A percentile compares a stretch with the other conserved stretches of the same genome.
Evolutionary conservation across 805 yeast species (phyloP).

Genomic region (Saccharomycopsis malanga): DNA sequence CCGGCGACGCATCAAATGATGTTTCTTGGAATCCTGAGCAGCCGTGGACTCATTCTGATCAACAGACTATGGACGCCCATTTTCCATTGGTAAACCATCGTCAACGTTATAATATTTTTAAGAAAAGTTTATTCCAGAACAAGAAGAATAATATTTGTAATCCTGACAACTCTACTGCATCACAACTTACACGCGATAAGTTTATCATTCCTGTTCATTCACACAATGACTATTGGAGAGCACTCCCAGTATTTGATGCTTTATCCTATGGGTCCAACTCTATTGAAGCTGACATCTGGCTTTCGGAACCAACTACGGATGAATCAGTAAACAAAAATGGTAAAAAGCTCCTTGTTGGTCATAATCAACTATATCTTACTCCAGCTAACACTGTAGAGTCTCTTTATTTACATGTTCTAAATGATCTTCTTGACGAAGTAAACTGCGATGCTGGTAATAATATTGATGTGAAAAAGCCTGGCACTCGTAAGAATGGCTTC

Average conservation of each 20-base stretch:
- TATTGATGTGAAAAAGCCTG: conserved; percentile 32
- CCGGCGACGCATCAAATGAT: neutral
- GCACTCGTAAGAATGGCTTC: conserved; percentile 35
- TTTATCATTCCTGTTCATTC: conserved; percentile 43
- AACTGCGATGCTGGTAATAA: conserved; percentile 35
- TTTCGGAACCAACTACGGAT: conserved; percentile 24
- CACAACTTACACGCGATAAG: conserved; percentile 26
- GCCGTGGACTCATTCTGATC: neutral
- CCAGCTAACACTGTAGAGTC: conserved; percentile 4
- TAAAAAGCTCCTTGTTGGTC: conserved; percentile 14
- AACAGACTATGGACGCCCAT: neutral
- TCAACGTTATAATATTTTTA: conserved; percentile 2
- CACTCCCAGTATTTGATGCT: conserved; percentile 52
- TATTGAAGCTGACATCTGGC: conserved; percentile 65
- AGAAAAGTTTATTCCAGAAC: conserved; percentile 6
- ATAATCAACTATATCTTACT: conserved; percentile 22
- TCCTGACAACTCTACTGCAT: conserved; percentile 16
- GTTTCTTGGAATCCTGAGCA: too few species aligned
- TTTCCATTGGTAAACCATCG: conserved; percentile 1
- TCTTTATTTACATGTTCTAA: conserved; percentile 47
- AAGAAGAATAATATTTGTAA: conserved; percentile 6
- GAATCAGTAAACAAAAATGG: too few species aligned
- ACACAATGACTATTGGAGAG: conserved; percentile 66
- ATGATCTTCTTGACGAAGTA: conserved; percentile 44
- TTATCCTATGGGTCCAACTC: conserved; percentile 43